Base-by-base conservation (phyloP, 2,329 filamentous ascomycete genomes). In the Fusarium drepaniforme region DNA sequence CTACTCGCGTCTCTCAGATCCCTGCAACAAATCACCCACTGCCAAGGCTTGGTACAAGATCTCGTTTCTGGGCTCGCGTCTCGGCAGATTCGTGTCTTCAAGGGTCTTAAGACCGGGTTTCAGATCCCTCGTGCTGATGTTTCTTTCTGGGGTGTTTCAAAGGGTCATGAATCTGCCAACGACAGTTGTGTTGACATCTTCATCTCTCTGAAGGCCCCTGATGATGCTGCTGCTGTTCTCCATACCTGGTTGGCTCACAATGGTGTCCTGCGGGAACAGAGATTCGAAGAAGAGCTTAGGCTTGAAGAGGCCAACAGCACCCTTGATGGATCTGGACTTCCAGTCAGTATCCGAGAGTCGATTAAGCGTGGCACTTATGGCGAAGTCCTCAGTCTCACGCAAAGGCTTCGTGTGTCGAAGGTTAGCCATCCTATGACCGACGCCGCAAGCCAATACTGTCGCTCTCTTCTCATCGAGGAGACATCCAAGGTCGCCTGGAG, bases 101-200 rank as follows among this genome's bases (percentile, higher is more conserved):
- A 72, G 38, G 67, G 70, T 44, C 68, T 72, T 35, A 67, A 72
- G 33, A 72, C 70, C 9, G 70, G 70, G 8, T 72, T 72, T 57
- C 30, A 59, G n/a, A 59, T 70, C 18, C 64, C 70, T 8, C 67
- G 69, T 18, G 62, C 51, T 16, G 70, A 72, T 21, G 67, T 64
- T 21, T 63, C 63, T 40, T 72, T 72, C 38, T 72, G 70, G 70
- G 70, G 67, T 64, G 70, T 72, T 18, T 53, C 49, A 13, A 53
- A 53, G 28, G 49, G 28, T 53, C 49, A 28, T 53, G 49, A 53
- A 12, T 33, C 49, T n/a, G 28, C 49, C 28, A 21, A 3, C 18
- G 49, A 53, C 49, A 62, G 21, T 30, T 67, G 42, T 18, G 44
- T 70, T 9, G 70, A 72, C 51, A 70, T 72, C 8, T 72, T 60